Evolutionary conservation across 176 grass and related monocot genomes (phyloP).

Genomic region (Alloteropsis semialata): DNA sequence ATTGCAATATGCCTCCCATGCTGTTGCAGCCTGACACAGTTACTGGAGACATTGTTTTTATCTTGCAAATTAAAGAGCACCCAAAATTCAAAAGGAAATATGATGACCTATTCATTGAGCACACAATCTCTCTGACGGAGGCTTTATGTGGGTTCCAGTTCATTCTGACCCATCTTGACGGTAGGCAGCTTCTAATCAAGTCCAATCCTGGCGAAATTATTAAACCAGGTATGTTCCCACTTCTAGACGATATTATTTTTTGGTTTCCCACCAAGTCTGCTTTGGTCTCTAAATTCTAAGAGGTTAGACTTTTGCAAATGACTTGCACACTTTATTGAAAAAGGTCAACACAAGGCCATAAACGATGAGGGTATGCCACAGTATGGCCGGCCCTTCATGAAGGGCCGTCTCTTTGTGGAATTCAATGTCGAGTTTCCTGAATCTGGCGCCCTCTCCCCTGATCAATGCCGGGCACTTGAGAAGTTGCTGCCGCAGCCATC

Average conservation of each 20-base stretch:
- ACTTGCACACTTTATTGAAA: background rate
- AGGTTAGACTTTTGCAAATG: background rate
- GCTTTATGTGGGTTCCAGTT: conserved; percentile 82
- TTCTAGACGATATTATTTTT: background rate
- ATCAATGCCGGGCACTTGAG: conserved; percentile 46
- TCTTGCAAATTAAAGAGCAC: conserved; percentile 74
- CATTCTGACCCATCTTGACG: conserved; percentile 68
- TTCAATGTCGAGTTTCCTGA: conserved; percentile 75
- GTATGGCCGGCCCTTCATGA: conserved; percentile 62
- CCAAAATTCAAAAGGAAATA: conserved; percentile 72
- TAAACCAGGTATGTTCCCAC: conserved; percentile 51
- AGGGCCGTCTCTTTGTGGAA: conserved; percentile 62
- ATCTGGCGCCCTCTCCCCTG: conserved; percentile 36
- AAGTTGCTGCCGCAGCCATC: conserved; percentile 38
- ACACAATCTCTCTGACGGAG: conserved; percentile 58
- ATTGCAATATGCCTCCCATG: background rate
- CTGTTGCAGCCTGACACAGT: conserved; percentile 56
- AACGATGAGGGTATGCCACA: conserved; percentile 77
- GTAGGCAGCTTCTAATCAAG: conserved; percentile 66
- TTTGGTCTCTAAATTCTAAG: background rate
- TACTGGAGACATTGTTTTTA: conserved; percentile 67
- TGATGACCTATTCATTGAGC: conserved; percentile 66
- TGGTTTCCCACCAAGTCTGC: background rate
- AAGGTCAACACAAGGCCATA: conserved; percentile 76
- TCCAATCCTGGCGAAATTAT: conserved; percentile 63